Conservation (phyloP, 2,329 filamentous ascomycete genomes). For the Cylindrodendrum hubeiense region DNA sequence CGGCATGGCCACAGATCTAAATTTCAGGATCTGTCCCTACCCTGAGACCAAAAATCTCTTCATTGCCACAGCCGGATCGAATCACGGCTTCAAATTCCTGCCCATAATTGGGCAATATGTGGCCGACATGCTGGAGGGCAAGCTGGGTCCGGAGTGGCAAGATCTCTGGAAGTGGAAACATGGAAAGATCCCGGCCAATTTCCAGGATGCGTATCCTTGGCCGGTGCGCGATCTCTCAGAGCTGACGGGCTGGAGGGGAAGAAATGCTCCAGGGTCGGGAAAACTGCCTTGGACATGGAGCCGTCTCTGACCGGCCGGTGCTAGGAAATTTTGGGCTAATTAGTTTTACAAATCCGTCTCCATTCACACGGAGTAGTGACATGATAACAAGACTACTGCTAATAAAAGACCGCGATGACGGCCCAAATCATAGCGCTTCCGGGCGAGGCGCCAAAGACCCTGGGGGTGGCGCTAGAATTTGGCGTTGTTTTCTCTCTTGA, state of each 20-base stretch:
- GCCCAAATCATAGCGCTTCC: no score
- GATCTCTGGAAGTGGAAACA: conserved; percentile 53
- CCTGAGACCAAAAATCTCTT: conserved; percentile 52
- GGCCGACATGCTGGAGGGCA: conserved; percentile 44
- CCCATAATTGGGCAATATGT: conserved; percentile 65
- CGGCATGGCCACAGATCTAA: conserved; percentile 46
- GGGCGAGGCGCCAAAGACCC: no score
- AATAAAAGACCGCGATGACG: no score
- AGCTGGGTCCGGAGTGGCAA: conserved; percentile 53
- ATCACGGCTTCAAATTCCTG: conserved; percentile 67
- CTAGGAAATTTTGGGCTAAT: no score
- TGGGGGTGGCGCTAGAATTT: no score
- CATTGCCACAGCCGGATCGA: conserved; percentile 64
- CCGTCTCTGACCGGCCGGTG: not conserved
- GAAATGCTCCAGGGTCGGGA: conserved; percentile 35
- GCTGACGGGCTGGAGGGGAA: conserved; percentile 37
- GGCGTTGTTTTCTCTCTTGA: no score
- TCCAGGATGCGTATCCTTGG: conserved; percentile 38
- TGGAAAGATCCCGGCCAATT: conserved; percentile 32
- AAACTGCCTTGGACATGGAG: conserved; percentile 42
- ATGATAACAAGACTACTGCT: no score
- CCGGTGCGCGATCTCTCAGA: conserved; percentile 35
- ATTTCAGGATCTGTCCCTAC: conserved; percentile 42
- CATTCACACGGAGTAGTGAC: no score
- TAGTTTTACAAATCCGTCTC: no score